Evolutionary conservation across 1,284 basidiomycete species (phyloP).

Genomic region (Xanthoconium separans): DNA sequence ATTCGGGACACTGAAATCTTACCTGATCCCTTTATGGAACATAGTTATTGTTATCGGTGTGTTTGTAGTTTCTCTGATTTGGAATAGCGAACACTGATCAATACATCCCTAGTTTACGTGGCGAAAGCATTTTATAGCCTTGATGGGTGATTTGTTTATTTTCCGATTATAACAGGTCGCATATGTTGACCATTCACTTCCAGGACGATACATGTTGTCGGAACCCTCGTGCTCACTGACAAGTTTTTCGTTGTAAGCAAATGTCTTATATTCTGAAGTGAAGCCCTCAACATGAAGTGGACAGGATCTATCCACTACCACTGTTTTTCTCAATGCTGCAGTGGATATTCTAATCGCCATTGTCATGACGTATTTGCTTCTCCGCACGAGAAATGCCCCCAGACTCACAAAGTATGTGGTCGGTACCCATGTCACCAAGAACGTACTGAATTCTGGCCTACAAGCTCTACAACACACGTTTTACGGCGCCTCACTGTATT

Average conservation of each 20-base stretch:
- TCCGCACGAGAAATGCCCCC: not conserved
- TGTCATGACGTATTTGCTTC: slow-evolving; percentile 8
- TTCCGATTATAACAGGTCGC: not conserved
- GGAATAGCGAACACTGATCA: not conserved
- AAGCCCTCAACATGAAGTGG: not conserved
- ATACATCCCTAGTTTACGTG: slow-evolving; percentile 3
- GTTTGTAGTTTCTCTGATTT: not conserved
- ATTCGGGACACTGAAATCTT: not conserved
- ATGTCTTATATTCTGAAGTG: not conserved
- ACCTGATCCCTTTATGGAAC: not conserved
- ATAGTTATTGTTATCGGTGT: not conserved
- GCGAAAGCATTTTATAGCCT: not conserved
- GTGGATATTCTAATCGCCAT: slow-evolving; percentile 11
- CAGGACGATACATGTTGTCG: not conserved
- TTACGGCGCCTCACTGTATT: slow-evolving; percentile 13
- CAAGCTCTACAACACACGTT: slow-evolving; percentile 1
- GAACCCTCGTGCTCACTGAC: not conserved
- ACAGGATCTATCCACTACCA: not conserved
- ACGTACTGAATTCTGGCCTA: not conserved
- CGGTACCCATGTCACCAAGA: not conserved
- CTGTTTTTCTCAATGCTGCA: not conserved
- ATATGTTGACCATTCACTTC: not conserved
- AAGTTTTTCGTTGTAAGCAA: not conserved
- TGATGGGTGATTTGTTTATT: slow-evolving; percentile 6
- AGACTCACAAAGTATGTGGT: not conserved